Evolutionary conservation across 345 rosid species (phyloP), one percentile per base, ranked within the genome.

Genomic region (Euphorbia tirucalli): DNA sequence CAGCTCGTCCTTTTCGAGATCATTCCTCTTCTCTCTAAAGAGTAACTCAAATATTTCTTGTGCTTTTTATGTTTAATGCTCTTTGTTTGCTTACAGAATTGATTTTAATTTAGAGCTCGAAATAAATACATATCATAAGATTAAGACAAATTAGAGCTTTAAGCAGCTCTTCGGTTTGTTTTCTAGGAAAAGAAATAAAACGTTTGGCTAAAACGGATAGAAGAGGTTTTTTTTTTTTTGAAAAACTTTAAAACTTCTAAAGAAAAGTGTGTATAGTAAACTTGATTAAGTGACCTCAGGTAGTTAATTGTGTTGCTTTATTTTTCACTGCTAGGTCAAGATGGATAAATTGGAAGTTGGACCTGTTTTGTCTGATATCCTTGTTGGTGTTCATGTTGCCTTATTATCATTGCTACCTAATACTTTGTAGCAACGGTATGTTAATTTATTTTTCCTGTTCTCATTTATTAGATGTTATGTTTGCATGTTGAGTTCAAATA

Each of bases 1-100:
- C 98, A 94, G 86, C 98, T 94, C 48, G 98, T 94, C 57, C 88
- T 94, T 48, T 92, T 92, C 76, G 97, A 94, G 86, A 94, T 94
- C 89, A 87, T 94, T 68, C 97, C 95, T 67, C 76, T 94, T 35
- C 93, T 94, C 56, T 92, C 98, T 72, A 93, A 86, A 79, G 92
- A 92, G 96, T 90, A 81, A 35, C 39, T 3, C 39, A 35, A 35
- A 3, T 35, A 35, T 44, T 44, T 7, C 15, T 44, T 44, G 15
- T 15, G 11, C 16, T 16, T 61, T 35, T 10, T 32, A 61, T 11
- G 11, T 52, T 67, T 25, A 65, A 9, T 25, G 30, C n/a, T 21
- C 19, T n/a, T 27, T 22, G 50, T 24, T 55, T 58, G 11, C 73
- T 18, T 62, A 55, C 46, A 27, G 10, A 41, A 50, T 49, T 11